Base-by-base conservation (phyloP, 2,329 filamentous ascomycete genomes). In the Ceratocystiopsis sp. region DNA sequence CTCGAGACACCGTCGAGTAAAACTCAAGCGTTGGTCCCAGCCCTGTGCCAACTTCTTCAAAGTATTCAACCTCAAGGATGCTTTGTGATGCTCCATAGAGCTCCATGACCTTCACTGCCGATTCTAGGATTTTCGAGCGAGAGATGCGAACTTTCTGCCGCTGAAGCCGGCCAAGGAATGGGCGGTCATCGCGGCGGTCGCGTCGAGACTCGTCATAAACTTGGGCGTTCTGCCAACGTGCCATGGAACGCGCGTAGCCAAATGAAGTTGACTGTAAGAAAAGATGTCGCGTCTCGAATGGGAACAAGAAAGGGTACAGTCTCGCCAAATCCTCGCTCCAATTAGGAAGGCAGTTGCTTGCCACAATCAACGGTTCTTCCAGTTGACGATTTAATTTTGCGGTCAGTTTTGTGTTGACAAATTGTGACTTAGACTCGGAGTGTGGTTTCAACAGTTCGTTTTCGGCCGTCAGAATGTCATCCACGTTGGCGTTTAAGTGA, bases 251-350 rank as follows among this genome's bases (percentile, higher is more conserved):
- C 37, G 89, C 89, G 64, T 98, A 98, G 18, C 91, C 91, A 57
- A 98, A 98, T 0, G 91, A 95, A 0, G 93, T 98, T 2, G 89
- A 98, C 61, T 96, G 91, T 33, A 98, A 65, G 69, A 98, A 98
- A 35, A 98, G 67, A 60, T 98, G 89, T 13, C 91, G 78, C 1
- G 91, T 96, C 66, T 98, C 91, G 54, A 98, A 98, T 3, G 91
- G 91, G 59, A 98, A 98, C 13, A 98, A 66, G 69, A 98, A 98
- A 1, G 91, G 89, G 57, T 95, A 98, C 2, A 93, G 68, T 33
- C 91, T 80, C 11, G 91, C 86, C 42, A 98, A 65, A 56, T 98
- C 91, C 61, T 96, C 89, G 48, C 85, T 93, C 91, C 91, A 98
- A 55, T 75, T 85, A 4, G 91, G 91, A 35, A 98, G 68, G 57